phyloP scores from a whole-genome alignment of 2,329 filamentous ascomycete genomes.

The Ophiostoma novo-ulmi region DNA sequence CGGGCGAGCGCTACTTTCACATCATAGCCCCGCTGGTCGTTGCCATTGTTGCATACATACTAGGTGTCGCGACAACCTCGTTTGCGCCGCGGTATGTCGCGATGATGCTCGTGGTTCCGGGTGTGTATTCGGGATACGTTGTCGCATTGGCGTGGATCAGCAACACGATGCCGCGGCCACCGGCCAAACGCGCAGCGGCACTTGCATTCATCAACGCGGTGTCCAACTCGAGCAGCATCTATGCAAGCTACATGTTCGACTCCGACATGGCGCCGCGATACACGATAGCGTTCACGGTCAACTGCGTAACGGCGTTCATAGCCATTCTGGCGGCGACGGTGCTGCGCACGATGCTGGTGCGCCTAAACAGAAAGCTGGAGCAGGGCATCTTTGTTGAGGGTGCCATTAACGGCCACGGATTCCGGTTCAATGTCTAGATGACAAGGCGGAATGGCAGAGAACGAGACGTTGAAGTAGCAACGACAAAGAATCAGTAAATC shows the following conservation, averaged over 20 bases:
- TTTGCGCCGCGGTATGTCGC: slow-evolving; percentile 60
- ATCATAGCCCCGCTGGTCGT: slow-evolving; percentile 58
- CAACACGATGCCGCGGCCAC: slow-evolving; percentile 68
- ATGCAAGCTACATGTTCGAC: slow-evolving; percentile 50
- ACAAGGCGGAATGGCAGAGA: not conserved
- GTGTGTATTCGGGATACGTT: slow-evolving; percentile 57
- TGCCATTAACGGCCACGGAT: slow-evolving; percentile 57
- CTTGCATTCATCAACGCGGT: slow-evolving; percentile 72
- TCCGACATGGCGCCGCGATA: slow-evolving; percentile 39
- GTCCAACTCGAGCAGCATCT: slow-evolving; percentile 65
- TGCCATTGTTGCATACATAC: slow-evolving; percentile 60
- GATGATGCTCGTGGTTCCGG: slow-evolving; percentile 63
- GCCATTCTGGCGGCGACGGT: slow-evolving; percentile 59
- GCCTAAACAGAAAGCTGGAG: slow-evolving; percentile 66
- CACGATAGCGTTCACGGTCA: slow-evolving; percentile 60
- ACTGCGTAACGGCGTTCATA: slow-evolving; percentile 59
- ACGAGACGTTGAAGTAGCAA: not conserved
- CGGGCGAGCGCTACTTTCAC: slow-evolving; percentile 66
- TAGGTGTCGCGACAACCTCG: slow-evolving; percentile 58
- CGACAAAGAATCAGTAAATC: not conserved
- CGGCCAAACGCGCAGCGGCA: slow-evolving; percentile 64
- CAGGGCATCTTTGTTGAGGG: slow-evolving; percentile 54
- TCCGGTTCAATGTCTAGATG: slow-evolving; percentile 55
- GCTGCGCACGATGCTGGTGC: slow-evolving; percentile 57
- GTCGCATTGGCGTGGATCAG: slow-evolving; percentile 69